Percentiles rank a stretch among this genome's conserved stretches.
Evolutionary conservation across 2,329 filamentous ascomycete genomes (phyloP).

Genomic region (Exophiala alcalophila): DNA sequence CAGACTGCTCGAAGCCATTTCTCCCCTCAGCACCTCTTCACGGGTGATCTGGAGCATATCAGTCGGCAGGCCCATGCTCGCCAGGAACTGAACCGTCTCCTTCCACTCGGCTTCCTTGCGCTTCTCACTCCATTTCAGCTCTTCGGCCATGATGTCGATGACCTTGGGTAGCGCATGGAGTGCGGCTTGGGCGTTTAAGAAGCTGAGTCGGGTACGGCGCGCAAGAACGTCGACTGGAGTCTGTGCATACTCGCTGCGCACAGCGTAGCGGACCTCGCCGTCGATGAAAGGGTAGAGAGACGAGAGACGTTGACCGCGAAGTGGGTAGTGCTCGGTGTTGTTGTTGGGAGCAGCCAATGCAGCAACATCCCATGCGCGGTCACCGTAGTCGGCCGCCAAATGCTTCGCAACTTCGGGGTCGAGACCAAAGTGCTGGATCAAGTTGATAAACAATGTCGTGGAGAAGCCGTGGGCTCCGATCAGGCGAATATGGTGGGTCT

Average conservation of each 20-base stretch:
- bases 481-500: constrained; percentile 77
- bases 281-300: constrained; percentile 88
- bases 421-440: constrained; percentile 88
- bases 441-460: constrained; percentile 88
- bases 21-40: constrained; percentile 48
- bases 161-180: constrained; percentile 79
- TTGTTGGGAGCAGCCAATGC: constrained; percentile 75
- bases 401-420: constrained; percentile 91
- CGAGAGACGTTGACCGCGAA: constrained; percentile 75
- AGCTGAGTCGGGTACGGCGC: constrained; percentile 77
- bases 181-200: constrained; percentile 86
- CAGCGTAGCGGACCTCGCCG: constrained; percentile 84
- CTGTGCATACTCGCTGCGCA: constrained; percentile 85
- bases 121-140: constrained; percentile 71
- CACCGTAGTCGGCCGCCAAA: constrained; percentile 80
- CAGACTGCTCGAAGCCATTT: constrained; percentile 7
- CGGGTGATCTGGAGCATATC: constrained; percentile 54
- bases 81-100: constrained; percentile 59
- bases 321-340: constrained; percentile 67
- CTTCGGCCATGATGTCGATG: constrained; percentile 84
- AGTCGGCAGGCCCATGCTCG: constrained; percentile 61
- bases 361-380: constrained; percentile 87
- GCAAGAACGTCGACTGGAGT: constrained; percentile 86
- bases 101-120: constrained; percentile 78
- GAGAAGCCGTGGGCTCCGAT: constrained; percentile 83